A percentile compares a stretch with the other conserved stretches of the same genome.
Evolutionary conservation across 805 yeast genomes (phyloP).

Genomic region (fission yeast (Schizosaccharomyces pombe)): DNA sequence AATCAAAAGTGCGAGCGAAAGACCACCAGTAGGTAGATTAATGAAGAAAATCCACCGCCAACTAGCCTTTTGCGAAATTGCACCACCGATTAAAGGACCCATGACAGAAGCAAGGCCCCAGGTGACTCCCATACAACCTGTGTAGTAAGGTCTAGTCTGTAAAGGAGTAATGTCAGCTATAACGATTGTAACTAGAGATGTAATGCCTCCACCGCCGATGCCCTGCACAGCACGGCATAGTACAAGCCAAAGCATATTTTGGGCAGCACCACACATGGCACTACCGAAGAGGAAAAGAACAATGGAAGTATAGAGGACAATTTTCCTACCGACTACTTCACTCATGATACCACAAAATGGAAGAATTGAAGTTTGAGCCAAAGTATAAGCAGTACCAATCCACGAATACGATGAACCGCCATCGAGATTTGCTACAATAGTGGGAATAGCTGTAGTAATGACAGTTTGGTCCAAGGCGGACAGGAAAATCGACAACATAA

Average conservation of each 20-base stretch:
- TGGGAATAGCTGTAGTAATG: slow-evolving; percentile 32
- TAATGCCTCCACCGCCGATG: slow-evolving; percentile 46
- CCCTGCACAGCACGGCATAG: slow-evolving; percentile 52
- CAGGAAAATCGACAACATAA: slow-evolving; percentile 22
- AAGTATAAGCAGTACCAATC: slow-evolving; percentile 55
- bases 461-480: slow-evolving; percentile 38
- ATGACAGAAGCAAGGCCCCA: slow-evolving; percentile 20
- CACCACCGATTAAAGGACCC: slow-evolving; percentile 34
- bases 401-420: slow-evolving; percentile 21
- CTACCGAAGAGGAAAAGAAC: not conserved
- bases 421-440: slow-evolving; percentile 30
- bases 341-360: slow-evolving; percentile 52
- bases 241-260: slow-evolving; percentile 11
- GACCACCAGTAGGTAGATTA: slow-evolving; percentile 43
- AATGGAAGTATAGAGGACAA: slow-evolving; percentile 21
- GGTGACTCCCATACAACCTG: slow-evolving; percentile 11
- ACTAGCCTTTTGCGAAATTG: slow-evolving; percentile 23
- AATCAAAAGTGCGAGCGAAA: slow-evolving; percentile 19
- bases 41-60: slow-evolving; percentile 66
- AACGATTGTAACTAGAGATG: slow-evolving; percentile 30
- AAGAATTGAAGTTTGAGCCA: slow-evolving; percentile 53
- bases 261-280: not conserved
- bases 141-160: slow-evolving; percentile 12
- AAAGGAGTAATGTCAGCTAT: slow-evolving; percentile 31
- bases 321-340: slow-evolving; percentile 28